Conservation (phyloP, 352 stramenopile species). For the Aphanomyces cochlioides region DNA sequence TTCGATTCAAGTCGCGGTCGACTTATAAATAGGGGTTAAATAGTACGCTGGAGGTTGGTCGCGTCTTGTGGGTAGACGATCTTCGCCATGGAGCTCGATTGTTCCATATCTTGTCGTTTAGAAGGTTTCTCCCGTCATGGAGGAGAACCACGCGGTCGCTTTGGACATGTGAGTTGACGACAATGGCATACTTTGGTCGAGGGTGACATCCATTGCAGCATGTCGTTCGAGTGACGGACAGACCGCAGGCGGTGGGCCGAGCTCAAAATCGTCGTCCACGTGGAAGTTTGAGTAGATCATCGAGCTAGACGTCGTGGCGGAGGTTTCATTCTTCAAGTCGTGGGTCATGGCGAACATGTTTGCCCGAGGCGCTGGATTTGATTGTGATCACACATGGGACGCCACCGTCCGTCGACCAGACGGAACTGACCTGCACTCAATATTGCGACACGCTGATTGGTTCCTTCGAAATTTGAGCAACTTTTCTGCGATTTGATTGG, state of each 20-base stretch:
- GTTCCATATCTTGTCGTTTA: not conserved
- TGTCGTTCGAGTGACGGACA: not conserved
- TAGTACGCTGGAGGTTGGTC: too few species aligned
- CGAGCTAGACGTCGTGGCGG: conserved; percentile 2
- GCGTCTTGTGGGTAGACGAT: too few species aligned
- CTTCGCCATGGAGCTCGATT: too few species aligned
- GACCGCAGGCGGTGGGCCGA: not conserved
- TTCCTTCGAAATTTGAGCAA: too few species aligned
- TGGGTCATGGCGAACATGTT: not conserved
- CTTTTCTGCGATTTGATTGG: too few species aligned
- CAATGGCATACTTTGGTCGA: not conserved
- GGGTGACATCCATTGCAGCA: not conserved
- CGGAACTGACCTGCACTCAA: too few species aligned
- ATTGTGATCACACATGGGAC: too few species aligned
- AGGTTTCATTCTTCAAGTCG: not conserved
- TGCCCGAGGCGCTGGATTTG: too few species aligned
- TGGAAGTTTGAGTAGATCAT: not conserved
- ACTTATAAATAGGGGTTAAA: too few species aligned
- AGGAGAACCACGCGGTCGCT: conserved; percentile 2
- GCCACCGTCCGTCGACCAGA: too few species aligned
- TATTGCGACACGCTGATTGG: too few species aligned
- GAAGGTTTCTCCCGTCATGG: not conserved
- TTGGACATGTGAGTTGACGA: not conserved
- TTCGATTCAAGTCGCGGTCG: too few species aligned
- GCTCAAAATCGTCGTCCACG: conserved; percentile 11